Percentiles rank a stretch among this genome's conserved stretches.
Evolutionary conservation across 1,139 yeast genomes (phyloP).

Genomic region (Magnusiomyces suaveolens): DNA sequence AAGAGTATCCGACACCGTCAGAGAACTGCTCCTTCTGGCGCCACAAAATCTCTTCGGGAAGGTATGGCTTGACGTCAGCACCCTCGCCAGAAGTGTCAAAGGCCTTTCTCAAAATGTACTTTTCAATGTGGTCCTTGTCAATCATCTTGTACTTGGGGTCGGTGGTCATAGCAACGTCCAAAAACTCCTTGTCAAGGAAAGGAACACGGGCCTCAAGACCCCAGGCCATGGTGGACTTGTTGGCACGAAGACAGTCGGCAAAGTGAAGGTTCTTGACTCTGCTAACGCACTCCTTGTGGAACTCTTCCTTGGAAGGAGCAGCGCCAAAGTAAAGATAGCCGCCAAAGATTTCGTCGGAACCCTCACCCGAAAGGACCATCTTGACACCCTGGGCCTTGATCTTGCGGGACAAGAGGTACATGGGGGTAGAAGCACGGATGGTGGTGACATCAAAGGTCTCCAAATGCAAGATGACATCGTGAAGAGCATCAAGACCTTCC

Average conservation of each 20-base stretch:
- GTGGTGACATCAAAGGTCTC: conserved; percentile 98
- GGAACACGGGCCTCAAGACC: conserved; percentile 99
- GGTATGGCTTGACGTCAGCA: conserved; percentile 55
- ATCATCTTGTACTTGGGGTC: conserved; percentile 88
- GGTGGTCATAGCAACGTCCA: conserved; percentile 89
- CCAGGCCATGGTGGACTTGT: conserved; percentile 99
- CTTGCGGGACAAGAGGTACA: conserved; percentile 91
- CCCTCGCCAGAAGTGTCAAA: conserved; percentile 82
- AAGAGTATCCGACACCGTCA: conserved; percentile 98
- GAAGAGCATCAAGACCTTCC: conserved; percentile 91
- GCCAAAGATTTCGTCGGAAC: conserved; percentile 97
- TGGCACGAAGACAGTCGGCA: conserved; percentile 96
- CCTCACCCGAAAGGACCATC: conserved; percentile 98
- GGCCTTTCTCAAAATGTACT: conserved; percentile 92
- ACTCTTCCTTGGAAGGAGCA: conserved; percentile 85
- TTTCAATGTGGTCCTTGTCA: conserved; percentile 71
- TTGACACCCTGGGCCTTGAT: conserved; percentile 99
- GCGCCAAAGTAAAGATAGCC: conserved; percentile 95
- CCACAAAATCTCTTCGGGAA: conserved; percentile 95
- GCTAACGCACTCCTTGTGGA: conserved; percentile 91
- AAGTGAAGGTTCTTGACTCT: conserved; percentile 95
- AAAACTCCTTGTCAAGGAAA: conserved; percentile 86
- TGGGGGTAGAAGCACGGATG: conserved; percentile 97
- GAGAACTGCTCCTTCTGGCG: conserved; percentile 99
- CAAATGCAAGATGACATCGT: conserved; percentile 88